Evolutionary conservation across 345 rosid genomes (phyloP).

Genomic region (Angophora floribunda): DNA sequence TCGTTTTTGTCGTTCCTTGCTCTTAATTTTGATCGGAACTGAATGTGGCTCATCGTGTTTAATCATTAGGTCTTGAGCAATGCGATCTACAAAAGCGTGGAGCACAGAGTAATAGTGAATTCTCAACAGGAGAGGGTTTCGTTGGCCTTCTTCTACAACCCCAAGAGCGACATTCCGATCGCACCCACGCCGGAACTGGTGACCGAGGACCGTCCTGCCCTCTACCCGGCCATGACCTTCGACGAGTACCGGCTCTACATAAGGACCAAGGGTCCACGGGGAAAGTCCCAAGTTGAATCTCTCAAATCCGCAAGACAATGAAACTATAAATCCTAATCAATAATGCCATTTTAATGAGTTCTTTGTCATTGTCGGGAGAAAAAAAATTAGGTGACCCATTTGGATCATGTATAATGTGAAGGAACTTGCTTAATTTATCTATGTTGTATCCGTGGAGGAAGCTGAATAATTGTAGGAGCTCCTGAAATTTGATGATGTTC

Average conservation of each 20-base stretch:
- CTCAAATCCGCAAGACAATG: conserved; percentile 22
- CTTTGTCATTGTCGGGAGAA: background rate
- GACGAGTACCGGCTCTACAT: conserved; percentile 84
- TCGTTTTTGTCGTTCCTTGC: background rate
- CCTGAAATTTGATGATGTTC: background rate
- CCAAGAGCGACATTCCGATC: conserved; percentile 74
- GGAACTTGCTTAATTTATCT: background rate
- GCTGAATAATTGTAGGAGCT: background rate
- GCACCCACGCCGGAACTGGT: conserved; percentile 62
- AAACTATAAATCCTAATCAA: background rate
- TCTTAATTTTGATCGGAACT: background rate
- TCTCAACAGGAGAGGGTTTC: conserved; percentile 61
- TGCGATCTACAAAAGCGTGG: conserved; percentile 78
- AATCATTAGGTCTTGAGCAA: conserved; percentile 69
- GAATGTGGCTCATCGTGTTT: background rate
- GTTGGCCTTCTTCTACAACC: conserved; percentile 91
- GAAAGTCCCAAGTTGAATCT: conserved; percentile 88
- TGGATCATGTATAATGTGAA: background rate
- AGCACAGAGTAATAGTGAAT: conserved; percentile 84
- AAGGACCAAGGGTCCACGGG: conserved; percentile 70
- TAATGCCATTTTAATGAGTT: background rate
- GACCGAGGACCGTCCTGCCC: conserved; percentile 37
- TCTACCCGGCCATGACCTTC: conserved; percentile 77
- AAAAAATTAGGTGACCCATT: background rate
- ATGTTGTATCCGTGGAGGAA: background rate